Base-by-base conservation (phyloP, 2,329 filamentous ascomycete species). In the Rugonectria rugulosa region DNA sequence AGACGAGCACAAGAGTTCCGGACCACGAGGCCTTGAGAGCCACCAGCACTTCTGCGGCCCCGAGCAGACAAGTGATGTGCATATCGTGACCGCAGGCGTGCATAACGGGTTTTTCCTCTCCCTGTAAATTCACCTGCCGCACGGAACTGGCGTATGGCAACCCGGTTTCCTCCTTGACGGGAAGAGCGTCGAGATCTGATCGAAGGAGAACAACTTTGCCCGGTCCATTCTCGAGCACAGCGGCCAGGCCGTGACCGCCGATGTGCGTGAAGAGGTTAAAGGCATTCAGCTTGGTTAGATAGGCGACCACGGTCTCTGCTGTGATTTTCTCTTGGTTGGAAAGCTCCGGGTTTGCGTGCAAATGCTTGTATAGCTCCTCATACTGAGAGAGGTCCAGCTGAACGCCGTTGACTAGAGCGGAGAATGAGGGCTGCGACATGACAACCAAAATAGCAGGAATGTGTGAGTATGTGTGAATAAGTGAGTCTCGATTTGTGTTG, bases 71-170 rank as follows among this genome's bases (percentile, higher is more conserved):
- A 0, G 83, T 78, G 21, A 88, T 82, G 66, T 90, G 86, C 74
- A 87, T 83, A 61, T 88, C 86, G 63, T 89, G 87, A 0, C 87
- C 87, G 67, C 86, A 89, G 19, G 86, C 86, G 69, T 89, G 87
- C 86, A 89, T 89, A 0, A 87, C 81, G 0, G 82, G 81, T 47
- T 80, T 79, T 49, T 45, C 31, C 0, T 34, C 36, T 8, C 57
- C 61, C 9, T 29, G 6, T 9, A 65, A 57, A 27, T 27, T 6
- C 0, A 45, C 3, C 55, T 53, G 56, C 0, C 41, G 41, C 0
- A 50, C 53, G 0, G 44, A 57, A 19, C 83, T 86, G 0, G 84
- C 80, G 64, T 88, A 88, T 0, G 72, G 64, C 0, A 88, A 69
- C 0, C 77, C 79, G 0, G 84, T 87, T 17, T 74, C 69, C 67